A percentile compares a stretch with the other conserved stretches of the same genome.
phyloP scores from a whole-genome alignment of 176 grass and related monocot species.

The Carex parvula region DNA sequence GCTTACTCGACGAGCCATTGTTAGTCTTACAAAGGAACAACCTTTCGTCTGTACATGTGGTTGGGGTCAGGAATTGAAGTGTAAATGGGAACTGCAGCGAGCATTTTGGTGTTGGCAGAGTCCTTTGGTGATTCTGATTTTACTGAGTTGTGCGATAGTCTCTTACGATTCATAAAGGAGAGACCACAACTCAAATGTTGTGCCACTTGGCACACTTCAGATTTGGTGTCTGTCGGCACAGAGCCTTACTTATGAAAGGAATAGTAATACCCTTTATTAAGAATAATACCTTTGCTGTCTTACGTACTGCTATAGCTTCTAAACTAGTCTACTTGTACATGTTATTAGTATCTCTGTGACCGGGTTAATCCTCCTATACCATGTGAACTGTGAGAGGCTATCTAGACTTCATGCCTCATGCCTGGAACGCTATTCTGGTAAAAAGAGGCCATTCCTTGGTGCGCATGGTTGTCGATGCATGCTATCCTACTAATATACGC shows the following conservation, averaged over 20 bases:
- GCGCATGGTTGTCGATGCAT: slow-evolving; percentile 93
- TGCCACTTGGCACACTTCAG: slow-evolving; percentile 78
- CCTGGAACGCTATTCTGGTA: slow-evolving; percentile 89
- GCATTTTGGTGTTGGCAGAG: slow-evolving; percentile 1
- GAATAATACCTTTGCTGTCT: not conserved
- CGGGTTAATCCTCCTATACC: slow-evolving; percentile 87
- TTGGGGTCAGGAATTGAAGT: slow-evolving; percentile 30
- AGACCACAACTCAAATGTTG: slow-evolving; percentile 80
- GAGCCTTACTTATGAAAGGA: slow-evolving; percentile 98
- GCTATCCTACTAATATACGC: slow-evolving; percentile 87
- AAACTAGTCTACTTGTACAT: slow-evolving; percentile 22
- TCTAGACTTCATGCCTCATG: slow-evolving; percentile 95
- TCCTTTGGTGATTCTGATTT: slow-evolving; percentile 43
- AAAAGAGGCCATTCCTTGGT: slow-evolving; percentile 57
- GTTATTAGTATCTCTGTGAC: slow-evolving; percentile 86
- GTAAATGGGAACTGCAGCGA: not conserved
- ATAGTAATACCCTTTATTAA: slow-evolving; percentile 27
- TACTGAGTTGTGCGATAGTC: slow-evolving; percentile 52
- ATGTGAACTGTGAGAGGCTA: slow-evolving; percentile 90
- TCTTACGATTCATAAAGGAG: slow-evolving; percentile 76
- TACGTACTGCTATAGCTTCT: slow-evolving; percentile 7
- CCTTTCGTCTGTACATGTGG: slow-evolving; percentile 95
- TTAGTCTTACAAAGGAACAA: slow-evolving; percentile 75
- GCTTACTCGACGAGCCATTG: slow-evolving; percentile 57
- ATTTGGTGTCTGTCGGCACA: slow-evolving; percentile 93